Conservation (phyloP, 2,329 filamentous ascomycete species). For the Colletotrichum simmondsii region DNA sequence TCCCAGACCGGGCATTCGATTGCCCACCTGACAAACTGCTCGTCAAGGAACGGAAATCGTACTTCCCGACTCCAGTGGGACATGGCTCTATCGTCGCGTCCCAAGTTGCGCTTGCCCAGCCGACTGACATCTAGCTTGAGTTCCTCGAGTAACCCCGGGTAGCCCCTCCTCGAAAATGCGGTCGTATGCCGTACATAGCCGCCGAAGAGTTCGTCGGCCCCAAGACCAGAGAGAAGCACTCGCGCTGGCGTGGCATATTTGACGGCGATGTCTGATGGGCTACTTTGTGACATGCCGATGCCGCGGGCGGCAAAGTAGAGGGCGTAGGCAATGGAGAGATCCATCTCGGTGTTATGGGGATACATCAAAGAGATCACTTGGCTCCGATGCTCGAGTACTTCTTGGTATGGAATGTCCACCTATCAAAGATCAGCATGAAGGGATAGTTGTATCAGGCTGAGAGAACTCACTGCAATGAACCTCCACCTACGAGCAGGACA, state of each 20-base stretch:
- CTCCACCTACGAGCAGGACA: slow-evolving; percentile 82
- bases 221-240: slow-evolving; percentile 90
- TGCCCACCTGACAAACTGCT: slow-evolving; percentile 85
- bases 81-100: slow-evolving; percentile 91
- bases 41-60: slow-evolving; percentile 91
- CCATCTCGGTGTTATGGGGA: slow-evolving; percentile 98
- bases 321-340: slow-evolving; percentile 91
- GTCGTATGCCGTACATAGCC: slow-evolving; percentile 88
- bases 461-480: slow-evolving; percentile 74
- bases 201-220: slow-evolving; percentile 95
- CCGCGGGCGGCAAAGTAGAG: slow-evolving; percentile 95
- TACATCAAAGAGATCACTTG: slow-evolving; percentile 82
- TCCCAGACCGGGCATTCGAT: slow-evolving; percentile 79
- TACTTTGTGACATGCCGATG: slow-evolving; percentile 58
- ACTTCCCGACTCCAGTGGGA: slow-evolving; percentile 90
- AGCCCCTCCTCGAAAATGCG: slow-evolving; percentile 78
- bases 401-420: slow-evolving; percentile 84
- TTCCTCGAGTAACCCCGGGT: slow-evolving; percentile 80
- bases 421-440: slow-evolving; percentile 39
- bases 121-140: slow-evolving; percentile 86
- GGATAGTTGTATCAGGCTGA: slow-evolving; percentile 10
- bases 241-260: slow-evolving; percentile 77
- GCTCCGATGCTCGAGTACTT: slow-evolving; percentile 75
- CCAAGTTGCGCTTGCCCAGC: slow-evolving; percentile 92
- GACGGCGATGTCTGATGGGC: slow-evolving; percentile 38